A percentile compares a stretch with the other conserved stretches of the same genome.
Conservation (phyloP, 1,284 basidiomycete genomes). For the Pseudozyma hubeiensis region DNA sequence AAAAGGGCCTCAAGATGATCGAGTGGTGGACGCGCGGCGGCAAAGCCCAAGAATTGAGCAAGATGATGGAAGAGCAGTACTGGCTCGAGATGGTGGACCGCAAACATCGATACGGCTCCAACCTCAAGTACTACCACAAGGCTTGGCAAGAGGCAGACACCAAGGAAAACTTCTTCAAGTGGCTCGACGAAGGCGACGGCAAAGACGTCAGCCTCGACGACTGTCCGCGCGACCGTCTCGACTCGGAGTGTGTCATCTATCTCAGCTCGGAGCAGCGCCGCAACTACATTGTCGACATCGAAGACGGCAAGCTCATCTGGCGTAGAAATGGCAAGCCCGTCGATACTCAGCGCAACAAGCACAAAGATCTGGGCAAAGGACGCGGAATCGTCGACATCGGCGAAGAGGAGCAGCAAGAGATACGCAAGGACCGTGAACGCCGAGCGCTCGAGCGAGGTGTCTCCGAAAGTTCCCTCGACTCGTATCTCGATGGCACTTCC, state of each 20-base stretch:
- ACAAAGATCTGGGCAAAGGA: constrained; percentile 62
- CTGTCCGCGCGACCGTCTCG: constrained; percentile 77
- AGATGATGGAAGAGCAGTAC: constrained; percentile 61
- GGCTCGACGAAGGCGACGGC: constrained; percentile 79
- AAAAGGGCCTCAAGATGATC: constrained; percentile 51
- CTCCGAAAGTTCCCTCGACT: constrained; percentile 43
- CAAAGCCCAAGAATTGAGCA: constrained; percentile 58
- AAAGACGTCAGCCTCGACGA: constrained; percentile 76
- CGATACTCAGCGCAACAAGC: constrained; percentile 66
- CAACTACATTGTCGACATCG: constrained; percentile 78
- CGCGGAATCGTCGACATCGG: constrained; percentile 65
- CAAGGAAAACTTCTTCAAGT: constrained; percentile 68
- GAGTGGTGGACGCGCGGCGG: constrained; percentile 59
- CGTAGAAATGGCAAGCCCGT: constrained; percentile 75
- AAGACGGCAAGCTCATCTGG: constrained; percentile 79
- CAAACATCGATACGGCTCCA: constrained; percentile 61
- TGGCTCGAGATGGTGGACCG: constrained; percentile 62
- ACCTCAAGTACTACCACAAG: constrained; percentile 61
- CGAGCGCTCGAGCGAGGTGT: constrained; percentile 35
- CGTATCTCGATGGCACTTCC: constrained; percentile 30
- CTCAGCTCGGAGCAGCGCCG: constrained; percentile 75
- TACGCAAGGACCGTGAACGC: constrained; percentile 25
- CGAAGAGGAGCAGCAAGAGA: constrained; percentile 53
- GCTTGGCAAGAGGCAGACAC: constrained; percentile 55
- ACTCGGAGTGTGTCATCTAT: constrained; percentile 73